Percentiles rank a stretch among this genome's conserved stretches.
Conservation (phyloP, 2,329 filamentous ascomycete genomes). For the Mollisiaceae sp. region DNA sequence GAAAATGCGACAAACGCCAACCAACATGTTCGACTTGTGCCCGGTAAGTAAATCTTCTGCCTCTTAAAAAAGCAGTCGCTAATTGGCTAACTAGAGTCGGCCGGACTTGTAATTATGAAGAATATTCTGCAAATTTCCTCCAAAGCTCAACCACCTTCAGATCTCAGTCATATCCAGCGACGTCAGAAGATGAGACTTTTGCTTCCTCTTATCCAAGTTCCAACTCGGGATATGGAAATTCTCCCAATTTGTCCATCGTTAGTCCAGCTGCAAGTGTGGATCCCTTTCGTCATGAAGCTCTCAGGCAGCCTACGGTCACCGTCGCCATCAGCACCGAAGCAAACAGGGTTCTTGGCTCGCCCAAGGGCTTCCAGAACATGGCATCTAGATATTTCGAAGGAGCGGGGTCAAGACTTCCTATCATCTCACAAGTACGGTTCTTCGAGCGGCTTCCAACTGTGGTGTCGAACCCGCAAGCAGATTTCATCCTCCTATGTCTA, state of each 20-base stretch:
- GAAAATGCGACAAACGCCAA: slow-evolving; percentile 20
- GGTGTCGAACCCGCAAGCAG: slow-evolving; percentile 2
- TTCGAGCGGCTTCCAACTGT: slow-evolving; percentile 13
- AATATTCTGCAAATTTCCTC: slow-evolving; percentile 2
- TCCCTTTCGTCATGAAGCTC: slow-evolving; percentile 17
- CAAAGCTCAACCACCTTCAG: not conserved
- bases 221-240: not conserved
- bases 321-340: slow-evolving; percentile 3
- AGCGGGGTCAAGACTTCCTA: slow-evolving; percentile 13
- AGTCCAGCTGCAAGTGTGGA: slow-evolving; percentile 9
- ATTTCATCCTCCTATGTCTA: slow-evolving; percentile 16
- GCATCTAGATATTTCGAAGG: slow-evolving; percentile 14
- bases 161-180: not conserved
- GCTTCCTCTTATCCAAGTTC: not conserved
- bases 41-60: slow-evolving; percentile 8
- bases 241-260: not conserved
- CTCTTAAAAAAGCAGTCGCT: not conserved
- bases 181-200: not conserved
- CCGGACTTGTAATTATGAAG: slow-evolving; percentile 22
- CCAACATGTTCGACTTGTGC: slow-evolving; percentile 22
- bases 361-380: slow-evolving; percentile 6
- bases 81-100: slow-evolving; percentile 9
- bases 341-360: slow-evolving; percentile 11
- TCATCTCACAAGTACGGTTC: slow-evolving; percentile 17
- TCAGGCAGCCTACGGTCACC: slow-evolving; percentile 16